Evolutionary conservation across 2,329 filamentous ascomycete genomes (phyloP), one percentile per base, ranked within the genome.

Genomic region (Nothophaeocryptopus gaeumannii): DNA sequence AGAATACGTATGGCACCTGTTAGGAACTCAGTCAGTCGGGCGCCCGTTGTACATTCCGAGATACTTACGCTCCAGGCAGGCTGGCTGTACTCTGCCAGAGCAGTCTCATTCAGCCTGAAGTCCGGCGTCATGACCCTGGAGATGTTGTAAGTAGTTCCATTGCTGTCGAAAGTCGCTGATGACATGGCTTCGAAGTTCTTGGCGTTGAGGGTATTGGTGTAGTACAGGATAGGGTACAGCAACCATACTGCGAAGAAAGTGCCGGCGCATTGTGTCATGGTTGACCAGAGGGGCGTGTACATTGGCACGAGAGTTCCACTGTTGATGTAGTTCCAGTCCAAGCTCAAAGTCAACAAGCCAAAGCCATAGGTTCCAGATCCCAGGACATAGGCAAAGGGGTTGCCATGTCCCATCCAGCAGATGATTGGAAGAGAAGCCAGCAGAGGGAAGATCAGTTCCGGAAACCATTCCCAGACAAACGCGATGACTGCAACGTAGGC

Each of bases 161-260:
- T 86, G 63, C 93, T 91, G 69, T 95, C 89, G 63, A 91, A 95
- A 1, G 93, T 88, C 2, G 84, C 82, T 0, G 87, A 81, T 8
- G 39, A 40, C 47, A 56, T 56, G 3, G 54, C 54, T 2, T 35
- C 41, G 15, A 46, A 56, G 1, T 88, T 93, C 3, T 93, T 75
- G 29, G 95, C 91, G 0, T 89, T 89, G 83, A 95, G 86, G 64
- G 89, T 92, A 0, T 86, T 85, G 1, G 88, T 87, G 70, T 85
- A 92, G 60, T 91, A 82, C 49, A 87, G 48, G 61, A 93, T 92
- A 63, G 77, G 76, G 69, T 93, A 95, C 4, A 56, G 36, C 15
- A 51, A 26, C 51, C 54, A 56, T 10, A 31, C 20, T 3, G 47
- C 40, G 14, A 56, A 41, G 15, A 58, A 44, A 0, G 55, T 32